phyloP scores from a whole-genome alignment of 352 stramenopile genomes.

The Pythium phragmiticola region DNA sequence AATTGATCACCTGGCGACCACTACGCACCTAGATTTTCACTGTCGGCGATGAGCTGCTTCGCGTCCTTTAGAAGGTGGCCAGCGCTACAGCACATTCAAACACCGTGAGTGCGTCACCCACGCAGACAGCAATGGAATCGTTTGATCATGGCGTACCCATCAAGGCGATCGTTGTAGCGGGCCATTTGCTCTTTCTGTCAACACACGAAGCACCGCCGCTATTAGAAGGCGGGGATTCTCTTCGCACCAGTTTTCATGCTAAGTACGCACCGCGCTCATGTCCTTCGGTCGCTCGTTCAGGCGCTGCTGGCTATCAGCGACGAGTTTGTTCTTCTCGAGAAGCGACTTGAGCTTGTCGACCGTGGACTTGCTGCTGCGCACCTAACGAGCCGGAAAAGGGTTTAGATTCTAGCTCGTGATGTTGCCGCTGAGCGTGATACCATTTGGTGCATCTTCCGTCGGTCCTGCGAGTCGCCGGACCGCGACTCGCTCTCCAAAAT shows the following conservation, averaged over 20 bases:
- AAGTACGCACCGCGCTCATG: conserved; percentile 34
- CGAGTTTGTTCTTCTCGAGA: conserved; percentile 72
- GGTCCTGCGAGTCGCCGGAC: conserved; percentile 74
- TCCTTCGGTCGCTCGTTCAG: conserved; percentile 42
- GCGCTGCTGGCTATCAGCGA: conserved; percentile 70
- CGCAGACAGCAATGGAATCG: not conserved
- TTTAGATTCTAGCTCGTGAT: not conserved
- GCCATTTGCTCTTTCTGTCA: conserved; percentile 64
- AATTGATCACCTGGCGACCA: not conserved
- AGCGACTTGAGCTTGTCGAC: conserved; percentile 87
- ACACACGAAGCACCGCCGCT: not conserved
- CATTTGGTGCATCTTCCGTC: conserved; percentile 81
- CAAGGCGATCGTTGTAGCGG: conserved; percentile 70
- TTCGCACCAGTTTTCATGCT: not conserved
- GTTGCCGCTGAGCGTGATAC: conserved; percentile 12
- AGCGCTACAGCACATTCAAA: conserved; percentile 34
- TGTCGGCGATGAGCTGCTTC: conserved; percentile 64
- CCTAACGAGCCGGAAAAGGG: conserved; percentile 20
- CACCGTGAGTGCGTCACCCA: not conserved
- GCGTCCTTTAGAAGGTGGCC: conserved; percentile 72
- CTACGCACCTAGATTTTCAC: conserved; percentile 51
- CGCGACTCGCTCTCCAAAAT: conserved; percentile 84
- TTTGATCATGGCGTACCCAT: conserved; percentile 33
- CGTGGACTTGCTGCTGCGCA: conserved; percentile 81
- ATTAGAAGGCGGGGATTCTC: not conserved